Percentiles rank a stretch among this genome's conserved stretches.
Evolutionary conservation across 768 basidiomycete species (phyloP).

Genomic region (Pholiota conissans): DNA sequence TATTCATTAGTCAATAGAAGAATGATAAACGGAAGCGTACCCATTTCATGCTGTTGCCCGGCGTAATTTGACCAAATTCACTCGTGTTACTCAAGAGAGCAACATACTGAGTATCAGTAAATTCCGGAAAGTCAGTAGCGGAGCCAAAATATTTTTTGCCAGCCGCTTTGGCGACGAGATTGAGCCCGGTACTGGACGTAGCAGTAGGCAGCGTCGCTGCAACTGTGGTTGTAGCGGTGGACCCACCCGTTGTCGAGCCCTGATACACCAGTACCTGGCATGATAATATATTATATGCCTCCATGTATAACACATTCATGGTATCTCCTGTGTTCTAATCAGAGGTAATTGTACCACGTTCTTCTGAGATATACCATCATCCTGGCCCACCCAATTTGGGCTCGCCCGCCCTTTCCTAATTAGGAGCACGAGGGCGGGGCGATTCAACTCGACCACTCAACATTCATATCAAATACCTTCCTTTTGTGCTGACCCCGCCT

Average conservation of each 20-base stretch:
- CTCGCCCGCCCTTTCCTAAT: too few relatives aligned
- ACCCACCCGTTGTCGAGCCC: background rate
- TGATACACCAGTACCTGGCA: too few relatives aligned
- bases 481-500: too few relatives aligned
- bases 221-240: slow-evolving; percentile 1
- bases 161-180: slow-evolving; percentile 35
- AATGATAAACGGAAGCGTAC: slow-evolving; percentile 23
- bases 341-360: too few relatives aligned
- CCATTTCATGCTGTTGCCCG: slow-evolving; percentile 59
- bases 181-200: slow-evolving; percentile 20
- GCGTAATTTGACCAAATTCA: slow-evolving; percentile 47
- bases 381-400: too few relatives aligned
- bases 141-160: slow-evolving; percentile 51
- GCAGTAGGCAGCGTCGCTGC: slow-evolving; percentile 3
- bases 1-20: background rate
- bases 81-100: slow-evolving; percentile 35
- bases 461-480: too few relatives aligned
- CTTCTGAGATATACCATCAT: too few relatives aligned
- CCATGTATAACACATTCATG: too few relatives aligned
- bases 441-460: too few relatives aligned
- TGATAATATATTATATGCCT: too few relatives aligned
- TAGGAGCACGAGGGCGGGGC: too few relatives aligned
- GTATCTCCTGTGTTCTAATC: too few relatives aligned
- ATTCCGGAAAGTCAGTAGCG: slow-evolving; percentile 49
- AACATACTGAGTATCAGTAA: slow-evolving; percentile 41